phyloP scores from a whole-genome alignment of 108 stramenopile genomes.

The Skeletonema marinoi region DNA sequence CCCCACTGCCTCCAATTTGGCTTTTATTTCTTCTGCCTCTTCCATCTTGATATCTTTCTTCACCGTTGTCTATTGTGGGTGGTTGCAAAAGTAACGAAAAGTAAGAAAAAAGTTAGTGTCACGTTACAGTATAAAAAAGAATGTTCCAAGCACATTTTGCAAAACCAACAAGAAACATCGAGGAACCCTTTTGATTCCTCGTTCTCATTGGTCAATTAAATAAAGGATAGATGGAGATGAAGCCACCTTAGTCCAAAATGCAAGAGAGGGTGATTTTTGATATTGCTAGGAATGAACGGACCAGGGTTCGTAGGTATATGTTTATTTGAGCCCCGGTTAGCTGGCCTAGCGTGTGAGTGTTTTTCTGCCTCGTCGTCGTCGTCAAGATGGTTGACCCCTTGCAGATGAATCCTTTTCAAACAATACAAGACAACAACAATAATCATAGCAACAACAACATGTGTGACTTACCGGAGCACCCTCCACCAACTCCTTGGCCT shows the following conservation, averaged over 20 bases:
- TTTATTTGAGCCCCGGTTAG: conserved; percentile 40
- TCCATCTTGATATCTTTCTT: conserved; percentile 83
- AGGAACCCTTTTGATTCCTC: conserved; percentile 23
- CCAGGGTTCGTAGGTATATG: conserved; percentile 38
- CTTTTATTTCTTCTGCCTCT: conserved; percentile 86
- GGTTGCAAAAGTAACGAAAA: neutral
- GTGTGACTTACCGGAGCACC: conserved; percentile 65
- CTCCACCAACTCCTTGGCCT: conserved; percentile 93
- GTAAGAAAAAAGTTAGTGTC: neutral
- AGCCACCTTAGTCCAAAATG: conserved; percentile 25
- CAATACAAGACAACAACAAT: neutral
- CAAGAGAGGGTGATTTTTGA: conserved; percentile 14
- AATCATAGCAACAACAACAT: neutral
- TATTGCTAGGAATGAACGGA: conserved; percentile 53
- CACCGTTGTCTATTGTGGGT: conserved; percentile 30
- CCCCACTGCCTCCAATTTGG: conserved; percentile 78
- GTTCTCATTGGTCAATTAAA: neutral
- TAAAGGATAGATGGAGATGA: conserved; percentile 42
- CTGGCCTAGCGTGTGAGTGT: conserved; percentile 38
- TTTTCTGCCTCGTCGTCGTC: neutral
- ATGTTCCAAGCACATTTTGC: neutral
- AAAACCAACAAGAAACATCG: neutral
- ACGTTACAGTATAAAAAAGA: neutral
- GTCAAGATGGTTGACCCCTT: too few relatives aligned
- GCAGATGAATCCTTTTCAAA: neutral